Conservation (phyloP, 805 yeast genomes). For the Pichia ethanolica region DNA sequence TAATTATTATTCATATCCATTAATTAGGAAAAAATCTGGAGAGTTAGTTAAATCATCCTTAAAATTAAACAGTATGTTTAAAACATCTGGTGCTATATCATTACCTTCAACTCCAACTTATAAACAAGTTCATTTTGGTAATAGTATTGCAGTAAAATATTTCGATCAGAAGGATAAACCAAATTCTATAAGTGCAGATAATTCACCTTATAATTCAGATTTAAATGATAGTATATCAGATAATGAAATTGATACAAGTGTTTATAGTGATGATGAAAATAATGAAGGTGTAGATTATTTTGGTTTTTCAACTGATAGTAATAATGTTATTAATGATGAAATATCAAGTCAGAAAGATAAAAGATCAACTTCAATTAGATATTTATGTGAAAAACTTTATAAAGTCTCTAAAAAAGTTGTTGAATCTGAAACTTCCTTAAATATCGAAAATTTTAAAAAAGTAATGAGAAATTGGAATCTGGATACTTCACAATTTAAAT, state of each 20-base stretch:
- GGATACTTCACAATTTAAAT: conserved; percentile 34
- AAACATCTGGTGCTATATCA: conserved; percentile 27
- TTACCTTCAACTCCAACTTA: conserved; percentile 51
- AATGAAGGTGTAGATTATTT: conserved; percentile 11
- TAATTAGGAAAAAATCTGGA: conserved; percentile 82
- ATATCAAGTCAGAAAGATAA: no score
- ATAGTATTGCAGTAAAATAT: conserved; percentile 61
- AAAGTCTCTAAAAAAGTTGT: conserved; percentile 16
- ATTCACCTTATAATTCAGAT: conserved; percentile 44
- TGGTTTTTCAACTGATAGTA: conserved; percentile 8
- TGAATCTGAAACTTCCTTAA: conserved; percentile 8
- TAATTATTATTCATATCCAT: conserved; percentile 17
- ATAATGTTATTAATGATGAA: conserved; percentile 16
- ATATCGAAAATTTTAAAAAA: conserved; percentile 16
- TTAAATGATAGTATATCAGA: conserved; percentile 15
- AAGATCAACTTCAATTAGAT: conserved; percentile 5
- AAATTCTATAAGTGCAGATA: conserved; percentile 59
- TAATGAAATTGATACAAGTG: conserved; percentile 12
- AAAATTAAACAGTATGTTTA: conserved; percentile 32
- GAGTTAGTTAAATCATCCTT: conserved; percentile 74
- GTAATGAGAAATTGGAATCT: conserved; percentile 37
- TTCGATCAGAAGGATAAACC: conserved; percentile 73
- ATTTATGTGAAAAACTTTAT: conserved; percentile 11
- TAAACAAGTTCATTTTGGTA: conserved; percentile 82
- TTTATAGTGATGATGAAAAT: conserved; percentile 20